These are phyloP conservation scores for Yamagishiella unicocca DNA, from an alignment of 139 green algal genomes.

Conservation along the genomic window DNA sequence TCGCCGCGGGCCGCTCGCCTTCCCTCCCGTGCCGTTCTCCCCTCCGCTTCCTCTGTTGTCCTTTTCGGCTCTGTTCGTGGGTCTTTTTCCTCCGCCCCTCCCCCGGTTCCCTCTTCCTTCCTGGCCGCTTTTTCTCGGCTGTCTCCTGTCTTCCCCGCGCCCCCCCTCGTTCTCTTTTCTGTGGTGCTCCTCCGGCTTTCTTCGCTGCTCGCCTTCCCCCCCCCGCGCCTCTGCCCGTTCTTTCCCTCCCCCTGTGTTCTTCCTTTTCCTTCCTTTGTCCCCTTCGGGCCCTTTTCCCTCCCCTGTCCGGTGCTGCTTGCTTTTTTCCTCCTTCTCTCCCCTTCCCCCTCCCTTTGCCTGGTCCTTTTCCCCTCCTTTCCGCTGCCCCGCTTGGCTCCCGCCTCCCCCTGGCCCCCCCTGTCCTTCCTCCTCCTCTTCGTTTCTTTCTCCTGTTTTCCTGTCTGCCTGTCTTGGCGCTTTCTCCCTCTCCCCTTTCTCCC, in stretches of 20 bases:
- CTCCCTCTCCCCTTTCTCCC: too few relatives aligned
- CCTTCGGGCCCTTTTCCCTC: background rate
- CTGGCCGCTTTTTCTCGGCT: background rate
- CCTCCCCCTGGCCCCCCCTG: too few relatives aligned
- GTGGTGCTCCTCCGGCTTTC: too few relatives aligned
- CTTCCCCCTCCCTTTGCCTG: background rate
- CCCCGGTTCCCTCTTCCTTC: too few relatives aligned
- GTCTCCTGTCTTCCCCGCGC: background rate
- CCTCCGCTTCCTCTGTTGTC: background rate
- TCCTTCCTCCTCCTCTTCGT: background rate
- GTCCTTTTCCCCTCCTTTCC: background rate
- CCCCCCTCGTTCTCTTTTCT: too few relatives aligned
- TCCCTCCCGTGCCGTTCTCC: background rate
- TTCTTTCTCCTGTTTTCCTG: background rate
- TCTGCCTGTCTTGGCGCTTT: too few relatives aligned
- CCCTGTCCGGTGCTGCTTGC: too few relatives aligned
- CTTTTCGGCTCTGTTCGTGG: background rate
- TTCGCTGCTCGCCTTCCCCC: background rate
- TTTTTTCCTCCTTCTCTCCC: background rate
- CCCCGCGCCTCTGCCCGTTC: background rate
- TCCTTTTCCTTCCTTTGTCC: background rate
- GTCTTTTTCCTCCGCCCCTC: background rate
- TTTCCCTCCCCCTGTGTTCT: background rate
- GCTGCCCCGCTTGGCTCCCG: background rate
- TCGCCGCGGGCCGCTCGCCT: too few relatives aligned